Conservation (phyloP, 805 yeast species). For the Hyphopichia homilentoma region DNA sequence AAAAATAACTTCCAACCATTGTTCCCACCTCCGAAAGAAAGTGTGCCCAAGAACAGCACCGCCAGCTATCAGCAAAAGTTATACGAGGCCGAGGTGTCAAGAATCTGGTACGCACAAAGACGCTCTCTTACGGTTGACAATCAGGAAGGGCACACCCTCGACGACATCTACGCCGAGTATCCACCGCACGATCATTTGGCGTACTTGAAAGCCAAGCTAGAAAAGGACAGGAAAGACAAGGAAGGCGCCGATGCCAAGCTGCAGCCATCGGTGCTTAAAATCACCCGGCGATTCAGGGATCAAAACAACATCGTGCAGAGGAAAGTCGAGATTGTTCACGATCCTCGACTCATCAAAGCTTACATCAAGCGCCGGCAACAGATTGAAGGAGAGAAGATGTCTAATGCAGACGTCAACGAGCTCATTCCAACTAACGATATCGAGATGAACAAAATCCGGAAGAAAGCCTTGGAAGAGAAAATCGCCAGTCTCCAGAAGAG, state of each 20-base stretch:
- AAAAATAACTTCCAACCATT: constrained; percentile 76
- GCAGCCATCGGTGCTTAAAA: constrained; percentile 31
- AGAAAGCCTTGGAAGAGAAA: constrained; percentile 75
- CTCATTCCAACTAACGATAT: constrained; percentile 77
- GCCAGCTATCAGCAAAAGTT: constrained; percentile 73
- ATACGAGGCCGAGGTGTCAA: constrained; percentile 83
- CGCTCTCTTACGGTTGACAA: constrained; percentile 45
- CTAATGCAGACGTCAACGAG: constrained; percentile 67
- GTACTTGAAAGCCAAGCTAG: constrained; percentile 29
- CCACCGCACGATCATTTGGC: constrained; percentile 30
- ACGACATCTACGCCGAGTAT: constrained; percentile 35
- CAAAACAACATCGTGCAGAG: constrained; percentile 84
- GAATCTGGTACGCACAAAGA: constrained; percentile 88
- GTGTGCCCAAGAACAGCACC: constrained; percentile 36
- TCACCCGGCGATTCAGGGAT: constrained; percentile 78
- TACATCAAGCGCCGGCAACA: constrained; percentile 70
- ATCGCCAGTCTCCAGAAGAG: constrained; percentile 79
- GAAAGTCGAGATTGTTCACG: constrained; percentile 70
- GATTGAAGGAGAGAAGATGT: constrained; percentile 50
- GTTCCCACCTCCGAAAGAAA: constrained; percentile 32
- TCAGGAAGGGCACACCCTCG: constrained; percentile 34
- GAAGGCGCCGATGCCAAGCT: constrained; percentile 18
- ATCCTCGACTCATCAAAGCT: constrained; percentile 83
- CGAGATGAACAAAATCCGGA: constrained; percentile 73
- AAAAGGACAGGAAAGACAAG: constrained; percentile 29